Percentiles rank a stretch among this genome's conserved stretches.
Conservation (phyloP, 1,284 basidiomycete species). For the Fomitiporia mediterranea region DNA sequence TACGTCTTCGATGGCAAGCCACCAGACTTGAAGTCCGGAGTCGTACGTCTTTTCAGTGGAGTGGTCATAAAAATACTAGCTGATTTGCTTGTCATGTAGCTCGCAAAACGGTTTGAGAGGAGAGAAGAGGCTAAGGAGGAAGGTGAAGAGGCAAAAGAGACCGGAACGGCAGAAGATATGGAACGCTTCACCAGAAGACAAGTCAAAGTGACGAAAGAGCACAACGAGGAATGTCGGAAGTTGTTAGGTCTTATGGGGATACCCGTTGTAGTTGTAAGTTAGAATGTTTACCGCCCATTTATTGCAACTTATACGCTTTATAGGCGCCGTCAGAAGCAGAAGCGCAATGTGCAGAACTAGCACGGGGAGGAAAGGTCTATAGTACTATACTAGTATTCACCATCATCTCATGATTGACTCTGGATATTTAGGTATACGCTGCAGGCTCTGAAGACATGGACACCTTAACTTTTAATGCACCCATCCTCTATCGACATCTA, state of each 20-base stretch:
- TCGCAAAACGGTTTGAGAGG: conserved; percentile 88
- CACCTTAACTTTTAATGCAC: conserved; percentile 92
- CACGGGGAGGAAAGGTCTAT: conserved; percentile 83
- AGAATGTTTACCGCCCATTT: conserved; percentile 1
- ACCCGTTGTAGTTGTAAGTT: conserved; percentile 80
- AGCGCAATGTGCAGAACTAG: conserved; percentile 97
- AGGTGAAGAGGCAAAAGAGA: conserved; percentile 95
- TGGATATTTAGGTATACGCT: conserved; percentile 81
- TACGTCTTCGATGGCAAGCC: conserved; percentile 99
- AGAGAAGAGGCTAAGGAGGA: conserved; percentile 93
- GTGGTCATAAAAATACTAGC: no score
- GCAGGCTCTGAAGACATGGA: conserved; percentile 99
- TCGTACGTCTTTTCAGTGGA: conserved; percentile 74
- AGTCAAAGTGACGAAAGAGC: conserved; percentile 92
- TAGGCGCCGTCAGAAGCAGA: conserved; percentile 98
- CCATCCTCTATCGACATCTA: conserved; percentile 90
- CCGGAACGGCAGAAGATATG: conserved; percentile 86
- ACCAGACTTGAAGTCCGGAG: conserved; percentile 93
- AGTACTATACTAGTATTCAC: background rate
- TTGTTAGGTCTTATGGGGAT: conserved; percentile 96
- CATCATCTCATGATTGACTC: no score
- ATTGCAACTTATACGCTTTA: conserved; percentile 3
- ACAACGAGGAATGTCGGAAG: conserved; percentile 93
- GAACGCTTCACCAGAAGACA: conserved; percentile 89
- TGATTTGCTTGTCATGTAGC: conserved; percentile 47